These are phyloP conservation scores for Colletotrichum truncatum DNA, from an alignment of 2,329 filamentous ascomycete genomes.

Conservation along the genomic window DNA sequence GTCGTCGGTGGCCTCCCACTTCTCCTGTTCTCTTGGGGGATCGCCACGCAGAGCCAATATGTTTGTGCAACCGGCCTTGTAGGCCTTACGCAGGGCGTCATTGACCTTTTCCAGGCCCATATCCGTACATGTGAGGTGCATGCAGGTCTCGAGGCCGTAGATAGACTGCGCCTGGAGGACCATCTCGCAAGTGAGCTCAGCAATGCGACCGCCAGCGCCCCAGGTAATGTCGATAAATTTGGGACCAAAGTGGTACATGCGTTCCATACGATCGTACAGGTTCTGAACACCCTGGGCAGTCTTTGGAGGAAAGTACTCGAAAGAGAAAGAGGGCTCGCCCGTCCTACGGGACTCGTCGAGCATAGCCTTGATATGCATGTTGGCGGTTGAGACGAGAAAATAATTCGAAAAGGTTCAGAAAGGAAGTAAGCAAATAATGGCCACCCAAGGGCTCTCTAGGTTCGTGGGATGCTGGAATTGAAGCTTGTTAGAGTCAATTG, in stretches of 20 bases:
- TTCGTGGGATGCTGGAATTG: conserved; percentile 8
- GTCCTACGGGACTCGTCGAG: conserved; percentile 82
- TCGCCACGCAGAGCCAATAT: conserved; percentile 94
- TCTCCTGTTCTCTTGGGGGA: conserved; percentile 91
- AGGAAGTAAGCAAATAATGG: not conserved
- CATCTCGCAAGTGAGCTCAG: conserved; percentile 96
- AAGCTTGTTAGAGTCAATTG: conserved; percentile 19
- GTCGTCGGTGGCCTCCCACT: conserved; percentile 88
- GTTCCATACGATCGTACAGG: conserved; percentile 98
- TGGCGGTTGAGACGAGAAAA: conserved; percentile 37
- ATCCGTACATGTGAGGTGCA: conserved; percentile 98
- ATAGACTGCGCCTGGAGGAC: conserved; percentile 94
- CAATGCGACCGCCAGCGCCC: conserved; percentile 93
- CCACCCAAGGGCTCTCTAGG: conserved; percentile 11
- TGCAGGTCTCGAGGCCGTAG: conserved; percentile 96
- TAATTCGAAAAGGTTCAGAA: not conserved
- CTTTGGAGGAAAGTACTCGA: conserved; percentile 99
- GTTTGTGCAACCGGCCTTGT: conserved; percentile 96
- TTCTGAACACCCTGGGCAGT: conserved; percentile 98
- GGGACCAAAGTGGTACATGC: conserved; percentile 94
- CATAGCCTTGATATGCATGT: conserved; percentile 96
- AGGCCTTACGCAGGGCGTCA: conserved; percentile 84
- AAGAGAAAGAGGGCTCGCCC: conserved; percentile 90
- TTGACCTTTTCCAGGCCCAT: conserved; percentile 96
- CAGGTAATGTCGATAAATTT: conserved; percentile 99